A percentile compares a stretch with the other conserved stretches of the same genome.
Evolutionary conservation across 495 filamentous ascomycete genomes (phyloP).

Genomic region (Clavariopsis aquatica): DNA sequence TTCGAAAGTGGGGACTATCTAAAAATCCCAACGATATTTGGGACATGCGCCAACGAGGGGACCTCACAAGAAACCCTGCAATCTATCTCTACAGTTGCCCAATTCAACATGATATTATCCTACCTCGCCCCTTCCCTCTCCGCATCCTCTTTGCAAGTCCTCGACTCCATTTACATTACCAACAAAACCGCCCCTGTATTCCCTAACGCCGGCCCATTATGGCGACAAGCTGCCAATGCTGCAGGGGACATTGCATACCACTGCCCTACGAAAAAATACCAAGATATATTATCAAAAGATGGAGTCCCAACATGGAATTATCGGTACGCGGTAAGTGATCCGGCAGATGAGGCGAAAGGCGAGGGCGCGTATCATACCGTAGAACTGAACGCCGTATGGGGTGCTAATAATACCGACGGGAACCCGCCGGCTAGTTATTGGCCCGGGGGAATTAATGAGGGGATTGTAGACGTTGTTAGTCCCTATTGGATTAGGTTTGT

Average conservation of each 20-base stretch:
- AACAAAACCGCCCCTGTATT: slow-evolving; percentile 62
- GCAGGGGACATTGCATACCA: slow-evolving; percentile 73
- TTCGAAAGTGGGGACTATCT: slow-evolving; percentile 62
- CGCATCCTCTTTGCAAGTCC: not conserved
- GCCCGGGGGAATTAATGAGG: slow-evolving; percentile 40
- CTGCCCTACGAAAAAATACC: slow-evolving; percentile 65
- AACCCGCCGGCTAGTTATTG: slow-evolving; percentile 56
- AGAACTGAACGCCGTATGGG: slow-evolving; percentile 65
- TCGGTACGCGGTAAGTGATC: slow-evolving; percentile 64
- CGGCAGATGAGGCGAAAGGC: slow-evolving; percentile 48
- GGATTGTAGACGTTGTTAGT: slow-evolving; percentile 37
- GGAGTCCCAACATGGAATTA: slow-evolving; percentile 60
- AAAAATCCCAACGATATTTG: slow-evolving; percentile 68
- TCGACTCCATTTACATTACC: slow-evolving; percentile 55
- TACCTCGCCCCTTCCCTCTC: slow-evolving; percentile 64
- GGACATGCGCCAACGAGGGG: slow-evolving; percentile 71
- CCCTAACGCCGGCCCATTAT: slow-evolving; percentile 54
- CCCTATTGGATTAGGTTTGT: slow-evolving; percentile 44
- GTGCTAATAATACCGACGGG: slow-evolving; percentile 49
- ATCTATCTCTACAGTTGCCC: slow-evolving; percentile 48
- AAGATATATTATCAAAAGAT: slow-evolving; percentile 45
- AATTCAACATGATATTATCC: slow-evolving; percentile 59
- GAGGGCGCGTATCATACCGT: slow-evolving; percentile 63
- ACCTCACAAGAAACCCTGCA: slow-evolving; percentile 59
- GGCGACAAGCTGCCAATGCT: slow-evolving; percentile 58